These are phyloP conservation scores for Cucumis melo DNA, from an alignment of 306 rosid species.

Conservation along the genomic window DNA sequence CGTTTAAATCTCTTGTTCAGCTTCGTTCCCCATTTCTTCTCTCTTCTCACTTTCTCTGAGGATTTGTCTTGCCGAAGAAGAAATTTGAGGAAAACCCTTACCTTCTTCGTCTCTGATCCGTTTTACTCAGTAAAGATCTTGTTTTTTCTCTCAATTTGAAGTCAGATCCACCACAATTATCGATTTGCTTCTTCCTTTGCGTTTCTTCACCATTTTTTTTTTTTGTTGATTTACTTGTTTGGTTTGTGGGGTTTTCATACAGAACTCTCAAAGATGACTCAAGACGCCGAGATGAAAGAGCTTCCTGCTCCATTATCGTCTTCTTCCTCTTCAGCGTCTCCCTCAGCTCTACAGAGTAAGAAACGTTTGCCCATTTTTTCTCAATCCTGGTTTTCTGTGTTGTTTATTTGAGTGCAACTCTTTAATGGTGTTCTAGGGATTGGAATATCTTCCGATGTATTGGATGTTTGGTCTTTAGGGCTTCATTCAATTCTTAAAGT, in stretches of 20 bases:
- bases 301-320: slow-evolving; percentile 27
- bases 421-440: background rate
- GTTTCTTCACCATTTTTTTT: background rate
- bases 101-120: background rate
- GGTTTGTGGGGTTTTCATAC: background rate
- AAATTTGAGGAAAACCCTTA: background rate
- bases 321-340: slow-evolving; percentile 23
- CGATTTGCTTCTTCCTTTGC: background rate
- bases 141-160: background rate
- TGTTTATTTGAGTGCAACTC: background rate
- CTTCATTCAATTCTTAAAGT: background rate
- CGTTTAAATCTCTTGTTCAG: background rate
- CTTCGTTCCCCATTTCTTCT: background rate
- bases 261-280: slow-evolving; percentile 26
- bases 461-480: background rate
- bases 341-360: slow-evolving; percentile 34
- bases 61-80: background rate
- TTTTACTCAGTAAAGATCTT: background rate
- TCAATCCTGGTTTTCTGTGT: background rate
- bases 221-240: background rate
- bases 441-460: background rate
- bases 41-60: background rate
- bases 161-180: background rate
- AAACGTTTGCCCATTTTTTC: background rate
- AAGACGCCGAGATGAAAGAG: slow-evolving; percentile 50